Evolutionary conservation across 2,329 filamentous ascomycete species (phyloP).

Genomic region (Ophiostoma pallidulum): DNA sequence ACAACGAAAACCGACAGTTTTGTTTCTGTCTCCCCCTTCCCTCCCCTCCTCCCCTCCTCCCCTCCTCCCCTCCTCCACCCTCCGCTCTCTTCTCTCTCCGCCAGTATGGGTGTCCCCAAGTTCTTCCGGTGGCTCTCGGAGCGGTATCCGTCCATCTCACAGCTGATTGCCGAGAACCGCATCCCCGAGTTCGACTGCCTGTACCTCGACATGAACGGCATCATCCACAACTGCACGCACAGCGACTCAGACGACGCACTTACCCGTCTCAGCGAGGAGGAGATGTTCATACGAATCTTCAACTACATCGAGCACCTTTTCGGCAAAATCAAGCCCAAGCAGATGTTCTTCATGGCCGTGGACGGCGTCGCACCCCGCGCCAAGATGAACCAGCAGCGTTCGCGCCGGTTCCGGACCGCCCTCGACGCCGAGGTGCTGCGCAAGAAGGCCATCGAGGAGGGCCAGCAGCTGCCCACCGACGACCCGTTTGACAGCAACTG

Average conservation of each 20-base stretch:
- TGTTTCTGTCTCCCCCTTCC: not conserved
- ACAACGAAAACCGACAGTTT: not conserved
- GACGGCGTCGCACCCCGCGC: slow-evolving; percentile 94
- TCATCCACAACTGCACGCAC: slow-evolving; percentile 99
- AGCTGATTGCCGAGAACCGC: slow-evolving; percentile 95
- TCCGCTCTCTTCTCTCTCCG: not conserved
- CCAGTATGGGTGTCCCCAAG: slow-evolving; percentile 53
- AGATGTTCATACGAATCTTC: slow-evolving; percentile 99
- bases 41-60: not conserved
- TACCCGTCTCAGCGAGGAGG: slow-evolving; percentile 89
- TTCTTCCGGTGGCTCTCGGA: slow-evolving; percentile 99
- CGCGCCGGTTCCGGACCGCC: slow-evolving; percentile 88
- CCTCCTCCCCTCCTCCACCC: not conserved
- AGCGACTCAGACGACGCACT: slow-evolving; percentile 88
- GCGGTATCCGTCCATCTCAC: slow-evolving; percentile 95
- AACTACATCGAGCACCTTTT: slow-evolving; percentile 99
- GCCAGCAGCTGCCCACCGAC: slow-evolving; percentile 87
- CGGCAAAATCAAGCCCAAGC: slow-evolving; percentile 96
- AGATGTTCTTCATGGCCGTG: slow-evolving; percentile 99
- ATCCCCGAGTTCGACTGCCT: slow-evolving; percentile 98
- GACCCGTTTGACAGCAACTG: slow-evolving; percentile 98
- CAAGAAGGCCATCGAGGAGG: slow-evolving; percentile 84
- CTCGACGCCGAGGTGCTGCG: slow-evolving; percentile 81
- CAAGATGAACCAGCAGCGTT: slow-evolving; percentile 99
- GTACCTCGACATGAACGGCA: slow-evolving; percentile 98